Evolutionary conservation across 768 basidiomycete genomes (phyloP), one percentile per base, ranked within the genome.

Genomic region (Royoungia palumana): DNA sequence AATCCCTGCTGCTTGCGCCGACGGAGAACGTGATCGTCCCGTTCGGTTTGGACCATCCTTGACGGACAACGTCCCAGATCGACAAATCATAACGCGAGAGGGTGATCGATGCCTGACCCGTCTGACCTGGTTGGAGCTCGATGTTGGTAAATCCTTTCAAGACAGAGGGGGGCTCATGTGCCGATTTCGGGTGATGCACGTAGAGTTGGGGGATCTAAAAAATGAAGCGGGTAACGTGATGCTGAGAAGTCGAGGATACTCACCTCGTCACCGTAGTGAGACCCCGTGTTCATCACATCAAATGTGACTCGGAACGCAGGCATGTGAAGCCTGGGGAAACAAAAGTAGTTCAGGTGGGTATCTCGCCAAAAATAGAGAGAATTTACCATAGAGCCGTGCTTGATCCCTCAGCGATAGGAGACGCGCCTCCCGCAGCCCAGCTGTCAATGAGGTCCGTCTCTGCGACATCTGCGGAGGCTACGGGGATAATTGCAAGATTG

Each of bases 181-280:
- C 73, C 0, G 76, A 78, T 0, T 70, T 45, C 0, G 85, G 85
- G 71, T 83, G 80, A 63, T 85, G 78, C 22, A 91, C 24, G 67
- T 90, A 92, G 16, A 91, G 65, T 71, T 91, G 89, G 10, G 87
- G 81, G 39, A 83, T 80, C 81, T 87, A 55, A 24, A 24, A 8
- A 19, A 11, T 9, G n/a, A 20, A 30, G 22, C 32, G 24, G 5
- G 38, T 4, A n/a, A 5, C 13, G 35, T 36, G 16, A 40, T 6
- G 35, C 7, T 4, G 10, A 28, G n/a, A 24, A 27, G 35, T 8
- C 19, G 21, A 28, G 14, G 21, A 27, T 22, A 58, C 75, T 46
- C 62, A 83, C 85, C 50, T 90, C 89, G 32, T 75, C 74, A n/a
- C 90, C 91, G 41, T 62, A 73, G 10, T 75, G 66, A 0, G 59